These are phyloP conservation scores for Lophium mytilinum DNA, from an alignment of 495 filamentous ascomycete species.

Conservation along the genomic window DNA sequence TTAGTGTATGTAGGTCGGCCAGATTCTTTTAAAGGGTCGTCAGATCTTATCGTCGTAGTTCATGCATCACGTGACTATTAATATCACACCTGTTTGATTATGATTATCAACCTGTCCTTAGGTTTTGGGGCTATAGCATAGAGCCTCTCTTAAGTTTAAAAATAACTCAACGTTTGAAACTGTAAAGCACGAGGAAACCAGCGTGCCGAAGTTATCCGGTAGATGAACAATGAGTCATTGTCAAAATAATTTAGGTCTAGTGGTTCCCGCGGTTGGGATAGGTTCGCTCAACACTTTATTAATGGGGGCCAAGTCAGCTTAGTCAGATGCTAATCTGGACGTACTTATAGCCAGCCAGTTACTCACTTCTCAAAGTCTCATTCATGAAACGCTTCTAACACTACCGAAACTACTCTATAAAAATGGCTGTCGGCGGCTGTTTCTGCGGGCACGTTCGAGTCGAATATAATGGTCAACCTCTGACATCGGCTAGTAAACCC, in stretches of 20 bases:
- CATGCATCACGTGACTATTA: too few species aligned
- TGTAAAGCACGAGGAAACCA: too few species aligned
- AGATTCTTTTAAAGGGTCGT: too few species aligned
- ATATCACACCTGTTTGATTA: too few species aligned
- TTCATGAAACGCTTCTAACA: not conserved
- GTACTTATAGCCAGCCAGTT: not conserved
- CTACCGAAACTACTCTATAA: not conserved
- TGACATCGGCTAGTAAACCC: not conserved
- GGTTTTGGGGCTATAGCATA: too few species aligned
- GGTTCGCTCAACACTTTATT: not conserved
- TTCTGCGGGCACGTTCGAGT: not conserved
- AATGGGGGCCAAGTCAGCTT: not conserved
- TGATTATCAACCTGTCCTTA: too few species aligned
- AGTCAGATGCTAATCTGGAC: not conserved
- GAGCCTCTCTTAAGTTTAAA: too few species aligned
- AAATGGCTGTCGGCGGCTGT: not conserved
- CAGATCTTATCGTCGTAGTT: too few species aligned
- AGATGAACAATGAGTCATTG: slow-evolving; percentile 2
- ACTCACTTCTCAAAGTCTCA: not conserved
- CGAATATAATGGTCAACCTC: not conserved
- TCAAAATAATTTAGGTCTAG: not conserved
- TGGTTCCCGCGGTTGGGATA: not conserved
- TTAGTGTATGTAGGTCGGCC: too few species aligned
- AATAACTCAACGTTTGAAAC: too few species aligned
- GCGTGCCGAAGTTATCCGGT: too few species aligned